Base-by-base conservation (phyloP, 371 early-diverging fungal species). In the Mortierella sp. region DNA sequence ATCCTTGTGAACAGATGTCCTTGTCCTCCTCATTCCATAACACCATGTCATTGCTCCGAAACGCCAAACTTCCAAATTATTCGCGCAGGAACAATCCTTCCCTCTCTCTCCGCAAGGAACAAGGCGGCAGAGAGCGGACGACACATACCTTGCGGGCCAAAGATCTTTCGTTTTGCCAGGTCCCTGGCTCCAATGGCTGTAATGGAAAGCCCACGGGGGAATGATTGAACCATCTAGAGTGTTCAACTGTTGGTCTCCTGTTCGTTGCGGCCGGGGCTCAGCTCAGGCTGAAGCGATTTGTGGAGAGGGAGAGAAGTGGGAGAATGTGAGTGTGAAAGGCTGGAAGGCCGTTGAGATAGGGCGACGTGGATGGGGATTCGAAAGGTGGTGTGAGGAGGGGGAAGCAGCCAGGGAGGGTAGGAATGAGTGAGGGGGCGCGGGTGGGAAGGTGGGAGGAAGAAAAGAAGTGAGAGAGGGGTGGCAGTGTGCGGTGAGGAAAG, bases 141-240 rank as follows among this genome's bases (percentile, higher is more conserved):
- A 34, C 34, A 34, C 46, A 25, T 65, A 60, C 68, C 68, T 68
- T 74, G 76, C 7, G 64, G 37, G 6, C 76, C 76, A 41, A 74
- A 64, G n/a, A 50, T 57, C 47, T 67, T 74, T 45, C 60, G 54
- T 28, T 74, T 67, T 9, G 76, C 68, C 0, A 74, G 54, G 51
- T 74, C 76, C 34, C 47, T 74, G 48, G 68, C 76, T 3, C 51
- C 60, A 7, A 74, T 48, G 3, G 76, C 68, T 16, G 61, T 63
- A 50, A 74, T 63, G 16, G 45, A 29, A 14, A 74, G 60, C 6
- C 74, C 74, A 8, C 40, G 47, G 17, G 68, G 74, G 45, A 68
- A 64, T 56, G 61, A 51, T 17, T 64, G 60, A 16, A 64, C 76
- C 76, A 74, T 74, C 16, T 6, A 16, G 12, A 28, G 28, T 28